These are phyloP conservation scores for Cyphellophora europaea DNA, from an alignment of 2,329 filamentous ascomycete genomes.

Conservation along the genomic window DNA sequence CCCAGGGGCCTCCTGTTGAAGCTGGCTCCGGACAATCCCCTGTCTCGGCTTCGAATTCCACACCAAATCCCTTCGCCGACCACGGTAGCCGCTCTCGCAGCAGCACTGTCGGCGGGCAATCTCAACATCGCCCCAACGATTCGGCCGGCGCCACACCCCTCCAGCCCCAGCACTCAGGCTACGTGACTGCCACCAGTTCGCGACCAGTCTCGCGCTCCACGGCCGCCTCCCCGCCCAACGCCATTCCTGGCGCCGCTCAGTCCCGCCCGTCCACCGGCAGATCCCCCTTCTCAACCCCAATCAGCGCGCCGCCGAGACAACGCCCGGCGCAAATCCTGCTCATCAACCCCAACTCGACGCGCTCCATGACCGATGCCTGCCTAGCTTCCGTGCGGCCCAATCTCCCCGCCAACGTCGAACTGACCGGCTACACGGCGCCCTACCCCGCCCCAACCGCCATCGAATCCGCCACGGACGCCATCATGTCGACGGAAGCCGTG, in stretches of 20 bases:
- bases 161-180: constrained; percentile 13
- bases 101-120: constrained; percentile 16
- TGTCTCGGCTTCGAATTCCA: too few relatives aligned
- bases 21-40: neutral
- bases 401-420: constrained; percentile 37
- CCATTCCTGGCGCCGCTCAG: constrained; percentile 6
- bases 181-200: constrained; percentile 6
- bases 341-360: constrained; percentile 40
- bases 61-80: constrained; percentile 2
- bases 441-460: constrained; percentile 41
- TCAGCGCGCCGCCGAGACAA: constrained; percentile 14
- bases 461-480: constrained; percentile 40
- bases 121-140: constrained; percentile 13
- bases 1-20: constrained; percentile 7
- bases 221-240: constrained; percentile 3
- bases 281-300: constrained; percentile 17
- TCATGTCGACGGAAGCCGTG: constrained; percentile 41
- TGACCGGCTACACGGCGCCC: constrained; percentile 43
- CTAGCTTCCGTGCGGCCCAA: constrained; percentile 32
- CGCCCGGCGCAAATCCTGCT: constrained; percentile 30
- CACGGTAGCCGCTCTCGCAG: constrained; percentile 11
- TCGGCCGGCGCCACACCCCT: constrained; percentile 1
- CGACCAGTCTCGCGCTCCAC: constrained; percentile 14
- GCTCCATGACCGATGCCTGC: constrained; percentile 39
- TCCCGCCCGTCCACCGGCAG: constrained; percentile 13